Evolutionary conservation across 768 basidiomycete genomes (phyloP).

Genomic region (Dioszegia crocea): DNA sequence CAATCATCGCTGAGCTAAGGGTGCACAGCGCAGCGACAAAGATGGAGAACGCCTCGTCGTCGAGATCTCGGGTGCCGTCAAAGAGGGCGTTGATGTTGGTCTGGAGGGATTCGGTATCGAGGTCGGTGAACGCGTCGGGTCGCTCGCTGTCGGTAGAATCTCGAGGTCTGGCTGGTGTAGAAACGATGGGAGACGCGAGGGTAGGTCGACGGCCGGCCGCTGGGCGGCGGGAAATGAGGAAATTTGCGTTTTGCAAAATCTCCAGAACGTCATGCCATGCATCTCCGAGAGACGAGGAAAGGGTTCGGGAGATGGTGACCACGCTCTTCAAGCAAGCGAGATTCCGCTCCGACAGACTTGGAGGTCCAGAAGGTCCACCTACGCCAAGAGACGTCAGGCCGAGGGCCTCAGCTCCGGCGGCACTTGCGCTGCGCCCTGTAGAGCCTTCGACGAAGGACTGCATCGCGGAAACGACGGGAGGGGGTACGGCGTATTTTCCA

Average conservation of each 20-base stretch:
- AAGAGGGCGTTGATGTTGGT: slow-evolving; percentile 75
- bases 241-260: slow-evolving; percentile 89
- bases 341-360: slow-evolving; percentile 81
- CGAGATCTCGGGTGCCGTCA: slow-evolving; percentile 75
- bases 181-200: slow-evolving; percentile 22
- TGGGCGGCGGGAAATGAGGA: slow-evolving; percentile 58
- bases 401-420: slow-evolving; percentile 46
- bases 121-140: slow-evolving; percentile 30
- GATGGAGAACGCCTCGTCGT: slow-evolving; percentile 73
- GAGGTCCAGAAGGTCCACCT: slow-evolving; percentile 52
- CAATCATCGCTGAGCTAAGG: slow-evolving; percentile 87
- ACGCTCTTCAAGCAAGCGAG: slow-evolving; percentile 83
- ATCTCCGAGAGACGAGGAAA: slow-evolving; percentile 78
- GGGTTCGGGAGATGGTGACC: slow-evolving; percentile 68
- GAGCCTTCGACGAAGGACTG: slow-evolving; percentile 54
- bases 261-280: slow-evolving; percentile 92
- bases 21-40: slow-evolving; percentile 77
- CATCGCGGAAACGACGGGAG: slow-evolving; percentile 77
- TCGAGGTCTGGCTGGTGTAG: slow-evolving; percentile 15
- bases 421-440: slow-evolving; percentile 4
- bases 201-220: slow-evolving; percentile 9
- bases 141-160: slow-evolving; percentile 4
- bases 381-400: slow-evolving; percentile 39
- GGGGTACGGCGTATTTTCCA: slow-evolving; percentile 87
- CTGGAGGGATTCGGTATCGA: slow-evolving; percentile 61